A percentile compares a stretch with the other conserved stretches of the same genome.
phyloP scores from a whole-genome alignment of 2,329 filamentous ascomycete species.

The Botrytis fragariae region DNA sequence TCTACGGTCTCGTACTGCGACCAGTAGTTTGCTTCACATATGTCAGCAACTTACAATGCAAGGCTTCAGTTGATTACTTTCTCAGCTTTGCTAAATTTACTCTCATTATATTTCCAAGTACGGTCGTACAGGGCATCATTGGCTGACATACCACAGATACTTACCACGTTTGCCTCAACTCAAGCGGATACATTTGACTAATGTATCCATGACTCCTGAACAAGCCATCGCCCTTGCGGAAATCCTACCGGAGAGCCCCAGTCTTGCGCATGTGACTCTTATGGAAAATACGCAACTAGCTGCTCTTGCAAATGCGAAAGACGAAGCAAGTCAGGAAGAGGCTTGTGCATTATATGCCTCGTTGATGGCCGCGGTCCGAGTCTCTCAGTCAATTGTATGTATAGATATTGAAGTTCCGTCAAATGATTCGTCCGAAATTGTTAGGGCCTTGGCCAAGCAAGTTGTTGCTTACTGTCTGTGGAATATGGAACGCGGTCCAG shows the following conservation, averaged over 20 bases:
- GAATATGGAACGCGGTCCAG: conserved; percentile 80
- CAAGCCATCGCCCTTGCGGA: conserved; percentile 91
- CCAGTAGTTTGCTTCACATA: conserved; percentile 14
- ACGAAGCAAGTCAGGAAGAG: conserved; percentile 82
- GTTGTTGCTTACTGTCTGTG: conserved; percentile 91
- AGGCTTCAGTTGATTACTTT: background rate
- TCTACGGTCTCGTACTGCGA: conserved; percentile 7
- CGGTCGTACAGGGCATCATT: background rate
- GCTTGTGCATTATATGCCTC: conserved; percentile 92
- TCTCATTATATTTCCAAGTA: background rate
- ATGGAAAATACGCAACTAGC: conserved; percentile 75
- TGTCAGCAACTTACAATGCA: conserved; percentile 5
- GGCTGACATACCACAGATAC: conserved; percentile 48
- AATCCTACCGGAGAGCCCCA: conserved; percentile 77
- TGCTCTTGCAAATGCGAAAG: conserved; percentile 69
- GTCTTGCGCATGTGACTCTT: conserved; percentile 82
- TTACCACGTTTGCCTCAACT: conserved; percentile 74
- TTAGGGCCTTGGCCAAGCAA: conserved; percentile 88
- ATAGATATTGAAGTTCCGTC: conserved; percentile 89
- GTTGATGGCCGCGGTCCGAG: conserved; percentile 79
- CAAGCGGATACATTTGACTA: conserved; percentile 81
- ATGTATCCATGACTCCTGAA: conserved; percentile 79
- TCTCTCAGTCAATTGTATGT: conserved; percentile 80
- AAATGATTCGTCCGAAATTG: conserved; percentile 78
- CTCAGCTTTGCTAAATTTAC: conserved; percentile 9